Base-by-base conservation (phyloP, 768 basidiomycete genomes). In the Dictyophora rubrovolvata region DNA sequence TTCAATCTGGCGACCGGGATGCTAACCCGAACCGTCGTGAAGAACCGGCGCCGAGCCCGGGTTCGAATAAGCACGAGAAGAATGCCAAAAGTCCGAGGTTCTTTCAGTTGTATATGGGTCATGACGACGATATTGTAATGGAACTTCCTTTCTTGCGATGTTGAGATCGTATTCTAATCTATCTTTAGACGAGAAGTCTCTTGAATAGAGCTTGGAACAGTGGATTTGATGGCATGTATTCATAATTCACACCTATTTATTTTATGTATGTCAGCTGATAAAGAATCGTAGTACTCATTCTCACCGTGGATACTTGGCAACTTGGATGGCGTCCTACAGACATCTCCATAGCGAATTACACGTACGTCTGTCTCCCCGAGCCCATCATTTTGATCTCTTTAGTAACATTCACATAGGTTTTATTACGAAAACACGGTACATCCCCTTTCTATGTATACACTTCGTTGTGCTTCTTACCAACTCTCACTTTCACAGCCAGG, bases 101-200 rank as follows among this genome's bases (percentile, higher is more conserved):
- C 64, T 82, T 77, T 71, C 79, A 80, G 69, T 68, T 82, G 17
- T 81, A 82, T 63, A 77, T 77, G 74, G 76, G 77, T 0, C 79
- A 78, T 60, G 77, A 80, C 58, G 79, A 79, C 51, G 79, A 79
- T 28, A 63, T 80, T 22, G 75, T 75, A n/a, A 42, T 54, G 72
- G 48, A n/a, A 55, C 21, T 6, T n/a, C n/a, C n/a, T n/a, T n/a
- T n/a, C n/a, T n/a, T n/a, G n/a, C n/a, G n/a, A n/a, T n/a, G n/a
- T 61, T 20, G n/a, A 16, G 21, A 4, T 14, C 1, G 5, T 16
- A 56, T 37, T 10, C 17, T 56, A 18, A 16, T 34, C 23, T 5
- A 20, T 48, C 7, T 23, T 5, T 48, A 75, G 73, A 79, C 76
- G 9, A 66, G 76, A 28, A 79, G 75, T 52, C 66, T 82, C 11